A percentile compares a stretch with the other conserved stretches of the same genome.
These are phyloP conservation scores for Cyclaneusma minus DNA, from an alignment of 2,329 filamentous ascomycete species.

Conservation along the genomic window DNA sequence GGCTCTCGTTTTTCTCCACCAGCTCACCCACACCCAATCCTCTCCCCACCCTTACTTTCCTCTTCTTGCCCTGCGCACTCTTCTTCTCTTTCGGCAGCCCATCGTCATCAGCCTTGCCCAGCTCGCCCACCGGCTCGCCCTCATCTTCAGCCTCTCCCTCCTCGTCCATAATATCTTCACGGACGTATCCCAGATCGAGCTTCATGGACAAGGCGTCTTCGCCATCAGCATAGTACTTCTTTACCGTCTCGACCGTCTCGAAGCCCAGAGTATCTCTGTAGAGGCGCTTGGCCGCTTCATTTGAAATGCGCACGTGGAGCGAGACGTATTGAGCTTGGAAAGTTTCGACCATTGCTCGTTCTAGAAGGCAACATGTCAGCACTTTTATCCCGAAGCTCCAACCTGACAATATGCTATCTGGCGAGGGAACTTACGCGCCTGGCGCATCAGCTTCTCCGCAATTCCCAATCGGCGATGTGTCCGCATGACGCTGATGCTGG, in stretches of 20 bases:
- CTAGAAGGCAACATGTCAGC: conserved; percentile 26
- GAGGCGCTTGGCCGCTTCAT: conserved; percentile 76
- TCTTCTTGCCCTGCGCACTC: conserved; percentile 39
- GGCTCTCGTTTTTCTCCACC: conserved; percentile 55
- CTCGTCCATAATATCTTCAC: conserved; percentile 33
- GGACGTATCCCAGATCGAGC: conserved; percentile 54
- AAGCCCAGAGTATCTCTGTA: conserved; percentile 90
- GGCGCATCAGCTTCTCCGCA: conserved; percentile 94
- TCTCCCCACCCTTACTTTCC: conserved; percentile 75
- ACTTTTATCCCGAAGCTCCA: conserved; percentile 7
- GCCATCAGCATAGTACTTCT: conserved; percentile 96
- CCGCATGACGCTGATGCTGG: conserved; percentile 86
- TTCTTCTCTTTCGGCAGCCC: conserved; percentile 50
- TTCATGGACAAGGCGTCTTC: conserved; percentile 94
- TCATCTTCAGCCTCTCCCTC: conserved; percentile 40
- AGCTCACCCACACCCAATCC: conserved; percentile 63
- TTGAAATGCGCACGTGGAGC: conserved; percentile 88
- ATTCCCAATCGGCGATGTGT: conserved; percentile 84
- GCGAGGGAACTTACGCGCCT: conserved; percentile 55
- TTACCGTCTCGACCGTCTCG: conserved; percentile 68
- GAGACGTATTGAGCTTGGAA: conserved; percentile 87
- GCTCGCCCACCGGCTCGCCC: conserved; percentile 54
- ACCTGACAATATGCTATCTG: conserved; percentile 2
- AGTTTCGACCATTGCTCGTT: conserved; percentile 92
- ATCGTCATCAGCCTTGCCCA: conserved; percentile 32